Conservation (phyloP, 2,329 filamentous ascomycete species). For the Arthrobotrys sinensis region DNA sequence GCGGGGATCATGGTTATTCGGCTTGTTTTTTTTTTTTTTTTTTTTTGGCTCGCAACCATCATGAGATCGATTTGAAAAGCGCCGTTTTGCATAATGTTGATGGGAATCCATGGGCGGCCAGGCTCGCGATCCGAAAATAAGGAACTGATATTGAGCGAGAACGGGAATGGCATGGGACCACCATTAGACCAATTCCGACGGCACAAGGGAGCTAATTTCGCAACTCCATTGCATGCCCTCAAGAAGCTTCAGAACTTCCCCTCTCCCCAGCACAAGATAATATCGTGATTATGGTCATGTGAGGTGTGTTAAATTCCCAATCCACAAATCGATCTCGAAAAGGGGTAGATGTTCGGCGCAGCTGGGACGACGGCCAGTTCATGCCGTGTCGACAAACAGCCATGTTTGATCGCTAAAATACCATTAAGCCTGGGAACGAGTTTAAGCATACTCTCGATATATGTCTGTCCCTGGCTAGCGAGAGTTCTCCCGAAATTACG, state of each 20-base stretch:
- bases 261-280: not conserved
- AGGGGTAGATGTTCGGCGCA: not conserved
- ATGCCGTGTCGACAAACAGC: conserved; percentile 49
- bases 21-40: conserved; percentile 13
- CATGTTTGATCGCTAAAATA: conserved; percentile 21
- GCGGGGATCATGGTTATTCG: conserved; percentile 50
- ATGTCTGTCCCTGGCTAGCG: conserved; percentile 35
- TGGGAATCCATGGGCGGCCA: conserved; percentile 4
- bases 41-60: not conserved
- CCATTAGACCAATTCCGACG: conserved; percentile 38
- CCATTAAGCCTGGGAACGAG: conserved; percentile 20
- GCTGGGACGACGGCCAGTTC: conserved; percentile 25
- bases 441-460: conserved; percentile 20
- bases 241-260: not conserved
- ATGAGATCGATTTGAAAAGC: conserved; percentile 24
- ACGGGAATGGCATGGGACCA: conserved; percentile 42
- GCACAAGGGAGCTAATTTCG: conserved; percentile 26
- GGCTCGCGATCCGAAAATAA: conserved; percentile 28
- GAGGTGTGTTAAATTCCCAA: conserved; percentile 26
- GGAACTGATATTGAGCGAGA: conserved; percentile 26
- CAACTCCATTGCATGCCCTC: conserved; percentile 8
- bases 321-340: not conserved
- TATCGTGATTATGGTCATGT: conserved; percentile 29
- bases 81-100: not conserved
- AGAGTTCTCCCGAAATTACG: conserved; percentile 59